phyloP scores from a whole-genome alignment of 352 stramenopile genomes.

The Pythium sukuiense region DNA sequence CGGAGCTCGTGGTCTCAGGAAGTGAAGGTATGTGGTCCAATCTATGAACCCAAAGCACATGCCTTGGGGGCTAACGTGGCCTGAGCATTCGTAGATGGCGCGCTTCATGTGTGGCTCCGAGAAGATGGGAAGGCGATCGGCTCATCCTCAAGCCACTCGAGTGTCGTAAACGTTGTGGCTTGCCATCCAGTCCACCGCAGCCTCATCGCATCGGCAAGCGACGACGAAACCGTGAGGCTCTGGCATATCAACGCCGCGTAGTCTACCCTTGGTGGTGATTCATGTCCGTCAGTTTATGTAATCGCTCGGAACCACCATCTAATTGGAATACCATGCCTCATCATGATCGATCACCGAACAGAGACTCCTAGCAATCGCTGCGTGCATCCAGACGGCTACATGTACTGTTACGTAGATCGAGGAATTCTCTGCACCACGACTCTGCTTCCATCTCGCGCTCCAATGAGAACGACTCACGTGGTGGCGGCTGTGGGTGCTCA shows the following conservation, averaged over 20 bases:
- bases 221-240: conserved; percentile 66
- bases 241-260: conserved; percentile 21
- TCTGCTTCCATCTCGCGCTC: no score
- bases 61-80: background rate
- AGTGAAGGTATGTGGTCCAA: conserved; percentile 59
- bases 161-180: conserved; percentile 69
- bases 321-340: no score
- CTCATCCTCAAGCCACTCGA: conserved; percentile 52
- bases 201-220: conserved; percentile 65
- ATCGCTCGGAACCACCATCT: no score
- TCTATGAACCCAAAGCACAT: background rate
- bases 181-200: conserved; percentile 49
- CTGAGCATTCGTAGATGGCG: conserved; percentile 35
- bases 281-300: no score
- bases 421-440: no score
- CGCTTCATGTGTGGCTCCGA: conserved; percentile 58
- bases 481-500: no score
- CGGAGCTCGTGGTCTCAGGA: conserved; percentile 58
- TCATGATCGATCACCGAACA: no score
- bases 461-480: no score
- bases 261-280: background rate
- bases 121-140: conserved; percentile 44
- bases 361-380: no score
- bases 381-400: no score
- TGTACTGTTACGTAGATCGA: no score